Base-by-base conservation (phyloP, 768 basidiomycete species). In the Lepiota brunneoincarnata region DNA sequence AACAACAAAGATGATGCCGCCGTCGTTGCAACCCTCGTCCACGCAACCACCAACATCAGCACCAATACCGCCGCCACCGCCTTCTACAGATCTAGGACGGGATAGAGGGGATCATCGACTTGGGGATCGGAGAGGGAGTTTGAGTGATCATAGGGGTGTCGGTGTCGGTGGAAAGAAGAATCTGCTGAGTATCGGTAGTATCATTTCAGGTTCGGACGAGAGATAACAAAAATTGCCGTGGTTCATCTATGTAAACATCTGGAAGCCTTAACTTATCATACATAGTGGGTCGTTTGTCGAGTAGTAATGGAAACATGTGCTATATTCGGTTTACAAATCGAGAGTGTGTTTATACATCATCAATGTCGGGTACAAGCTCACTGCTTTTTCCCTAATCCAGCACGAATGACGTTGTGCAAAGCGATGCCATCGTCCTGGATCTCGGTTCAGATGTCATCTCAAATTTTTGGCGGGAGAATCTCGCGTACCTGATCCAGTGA, bases 161-260 rank as follows among this genome's bases (percentile, higher is more conserved):
- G 63, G 55, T 0, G 44, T 50, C 38, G 59, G 31, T 2, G 31
- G 60, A 51, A 87, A 85, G 76, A 87, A 82, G 69, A 87, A 84
- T 59, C 79, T 77, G 51, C 62, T 87, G 69, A 86, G 83, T 60
- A 87, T 87, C 58, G 83, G 83, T 51, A 86, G 82, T 61, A 87
- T 87, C 52, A 86, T 87, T 51, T 84, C 53, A 23, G 40, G 26
- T 17, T 53, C 82, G 36, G 83, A 82, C 49, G 76, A 76, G 60
- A 51, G 35, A 31, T 44, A 50, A 38, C 35, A 49, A 26, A 48
- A 26, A 26, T n/a, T 6, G 57, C 12, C 17, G 17, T 21, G 5
- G 46, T 34, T 28, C 31, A 31, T 31, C 31, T 31, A 31, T 31
- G 11, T 9, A 31, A 9, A 31, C 31, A 31, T 31, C 31, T 31